Evolutionary conservation across 2,329 filamentous ascomycete species (phyloP).

Genomic region (Penicillium hordei): DNA sequence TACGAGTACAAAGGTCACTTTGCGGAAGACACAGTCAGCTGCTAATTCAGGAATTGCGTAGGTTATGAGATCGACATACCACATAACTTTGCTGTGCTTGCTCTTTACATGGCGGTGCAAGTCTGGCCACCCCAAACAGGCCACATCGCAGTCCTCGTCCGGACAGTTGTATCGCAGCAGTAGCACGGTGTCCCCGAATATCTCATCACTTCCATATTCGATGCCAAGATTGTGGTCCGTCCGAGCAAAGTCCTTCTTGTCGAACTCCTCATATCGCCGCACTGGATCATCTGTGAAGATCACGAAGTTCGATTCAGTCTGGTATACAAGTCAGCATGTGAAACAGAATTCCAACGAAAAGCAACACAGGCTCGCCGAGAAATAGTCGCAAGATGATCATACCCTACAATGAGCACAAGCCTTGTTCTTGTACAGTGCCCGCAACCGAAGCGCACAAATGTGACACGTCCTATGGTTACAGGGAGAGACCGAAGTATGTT

Average conservation of each 20-base stretch:
- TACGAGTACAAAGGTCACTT: constrained; percentile 81
- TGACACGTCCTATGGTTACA: constrained; percentile 98
- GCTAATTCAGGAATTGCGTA: constrained; percentile 5
- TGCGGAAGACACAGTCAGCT: constrained; percentile 10
- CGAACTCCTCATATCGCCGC: constrained; percentile 85
- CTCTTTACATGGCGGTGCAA: constrained; percentile 78
- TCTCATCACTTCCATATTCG: constrained; percentile 82
- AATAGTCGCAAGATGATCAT: constrained; percentile 39
- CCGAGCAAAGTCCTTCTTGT: constrained; percentile 68
- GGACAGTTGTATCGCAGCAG: constrained; percentile 94
- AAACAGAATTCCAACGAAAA: not conserved
- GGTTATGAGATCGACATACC: constrained; percentile 45
- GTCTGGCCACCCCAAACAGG: constrained; percentile 77
- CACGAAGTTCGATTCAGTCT: constrained; percentile 62
- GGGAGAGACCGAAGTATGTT: constrained; percentile 83
- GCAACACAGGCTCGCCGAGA: not conserved
- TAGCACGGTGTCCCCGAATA: constrained; percentile 85
- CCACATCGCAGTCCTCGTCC: constrained; percentile 77
- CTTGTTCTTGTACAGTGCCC: constrained; percentile 93
- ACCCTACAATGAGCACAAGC: constrained; percentile 95
- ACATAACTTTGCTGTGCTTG: constrained; percentile 84
- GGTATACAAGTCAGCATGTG: constrained; percentile 10
- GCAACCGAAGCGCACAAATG: constrained; percentile 86
- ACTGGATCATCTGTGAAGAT: constrained; percentile 85
- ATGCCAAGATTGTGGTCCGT: constrained; percentile 86